These are phyloP conservation scores for Collariella sp. DNA, from an alignment of 495 filamentous ascomycete species.

Conservation along the genomic window DNA sequence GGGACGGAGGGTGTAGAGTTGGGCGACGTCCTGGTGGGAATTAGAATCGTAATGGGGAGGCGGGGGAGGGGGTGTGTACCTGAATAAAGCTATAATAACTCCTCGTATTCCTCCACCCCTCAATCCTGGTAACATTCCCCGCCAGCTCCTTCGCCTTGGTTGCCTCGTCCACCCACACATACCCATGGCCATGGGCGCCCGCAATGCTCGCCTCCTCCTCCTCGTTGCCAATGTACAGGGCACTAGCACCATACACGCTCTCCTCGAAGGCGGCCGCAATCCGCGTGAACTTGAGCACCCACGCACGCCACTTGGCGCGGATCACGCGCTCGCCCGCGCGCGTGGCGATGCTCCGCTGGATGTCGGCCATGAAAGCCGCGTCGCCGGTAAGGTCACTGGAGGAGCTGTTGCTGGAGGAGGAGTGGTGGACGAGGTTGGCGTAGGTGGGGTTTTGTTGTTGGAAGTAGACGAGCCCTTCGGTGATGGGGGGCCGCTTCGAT, in stretches of 20 bases:
- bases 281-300: conserved; percentile 82
- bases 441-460: conserved; percentile 64
- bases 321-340: conserved; percentile 86
- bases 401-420: conserved; percentile 30
- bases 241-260: conserved; percentile 80
- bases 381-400: conserved; percentile 74
- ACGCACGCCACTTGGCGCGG: conserved; percentile 80
- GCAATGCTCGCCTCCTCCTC: conserved; percentile 49
- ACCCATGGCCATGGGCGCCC: conserved; percentile 62
- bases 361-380: conserved; percentile 76
- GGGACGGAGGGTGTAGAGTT: conserved; percentile 58
- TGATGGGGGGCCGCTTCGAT: conserved; percentile 69
- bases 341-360: conserved; percentile 71
- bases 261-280: conserved; percentile 93
- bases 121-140: conserved; percentile 82
- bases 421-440: conserved; percentile 38
- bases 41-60: background rate
- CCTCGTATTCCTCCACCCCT: conserved; percentile 90
- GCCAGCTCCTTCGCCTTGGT: conserved; percentile 77
- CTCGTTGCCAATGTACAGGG: conserved; percentile 79
- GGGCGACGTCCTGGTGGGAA: conserved; percentile 49
- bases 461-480: conserved; percentile 75
- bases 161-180: conserved; percentile 82
- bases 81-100: conserved; percentile 94
- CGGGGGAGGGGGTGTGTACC: conserved; percentile 33